Percentiles rank a stretch among this genome's conserved stretches.
Conservation (phyloP, 1,284 basidiomycete genomes). For the Ceratobasidium sp. region DNA sequence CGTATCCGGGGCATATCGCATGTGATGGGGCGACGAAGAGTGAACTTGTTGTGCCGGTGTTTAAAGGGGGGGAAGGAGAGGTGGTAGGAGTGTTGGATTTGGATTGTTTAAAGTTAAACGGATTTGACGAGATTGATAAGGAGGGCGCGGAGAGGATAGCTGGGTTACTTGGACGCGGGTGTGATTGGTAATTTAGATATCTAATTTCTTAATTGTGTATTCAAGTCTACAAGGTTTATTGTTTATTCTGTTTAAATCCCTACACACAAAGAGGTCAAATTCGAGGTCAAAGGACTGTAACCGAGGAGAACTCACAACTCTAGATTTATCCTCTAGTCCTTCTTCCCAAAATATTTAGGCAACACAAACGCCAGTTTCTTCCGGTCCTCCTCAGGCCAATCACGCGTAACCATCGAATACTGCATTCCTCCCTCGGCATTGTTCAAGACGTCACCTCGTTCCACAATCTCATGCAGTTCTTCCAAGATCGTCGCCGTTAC, state of each 20-base stretch:
- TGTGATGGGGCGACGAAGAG: conserved; percentile 90
- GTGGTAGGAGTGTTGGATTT: conserved; percentile 85
- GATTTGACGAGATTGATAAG: conserved; percentile 82
- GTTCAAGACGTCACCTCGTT: conserved; percentile 67
- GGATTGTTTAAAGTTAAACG: conserved; percentile 80
- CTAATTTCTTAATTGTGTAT: background rate
- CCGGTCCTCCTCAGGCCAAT: conserved; percentile 76
- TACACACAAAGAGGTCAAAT: no score
- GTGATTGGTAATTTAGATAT: conserved; percentile 63
- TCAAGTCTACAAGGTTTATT: conserved; percentile 55
- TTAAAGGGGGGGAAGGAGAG: conserved; percentile 49
- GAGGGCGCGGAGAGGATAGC: conserved; percentile 79
- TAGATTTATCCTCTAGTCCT: background rate
- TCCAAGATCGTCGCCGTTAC: conserved; percentile 81
- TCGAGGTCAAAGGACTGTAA: no score
- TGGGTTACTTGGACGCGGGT: conserved; percentile 69
- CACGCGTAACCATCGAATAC: conserved; percentile 85
- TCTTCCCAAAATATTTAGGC: conserved; percentile 60
- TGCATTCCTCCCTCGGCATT: conserved; percentile 85
- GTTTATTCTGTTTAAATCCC: background rate
- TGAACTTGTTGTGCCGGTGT: conserved; percentile 86
- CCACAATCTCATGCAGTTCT: conserved; percentile 76
- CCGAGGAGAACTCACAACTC: conserved; percentile 10
- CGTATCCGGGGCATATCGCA: conserved; percentile 90
- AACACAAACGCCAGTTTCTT: conserved; percentile 85